Evolutionary conservation across 768 basidiomycete genomes (phyloP), one percentile per base, ranked within the genome.

Genomic region (Boletus barrowsii): DNA sequence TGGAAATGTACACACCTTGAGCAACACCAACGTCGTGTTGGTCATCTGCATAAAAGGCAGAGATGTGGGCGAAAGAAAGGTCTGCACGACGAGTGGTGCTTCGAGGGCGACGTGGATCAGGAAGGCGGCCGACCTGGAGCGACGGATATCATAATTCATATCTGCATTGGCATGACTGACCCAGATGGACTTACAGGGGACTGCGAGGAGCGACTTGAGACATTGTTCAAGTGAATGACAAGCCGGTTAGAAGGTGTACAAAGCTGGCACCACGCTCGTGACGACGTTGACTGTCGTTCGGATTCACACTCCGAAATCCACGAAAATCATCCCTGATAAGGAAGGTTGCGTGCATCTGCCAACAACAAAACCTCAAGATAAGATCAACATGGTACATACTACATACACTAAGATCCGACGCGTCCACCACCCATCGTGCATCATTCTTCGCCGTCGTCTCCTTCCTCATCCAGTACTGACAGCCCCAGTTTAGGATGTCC

Each of bases 21-120:
- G 70, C 9, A 93, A 58, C 3, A 90, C 82, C 9, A 92, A 47
- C 0, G 89, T 82, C 6, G 91, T 93, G 74, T 93, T 93, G 62
- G 86, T 92, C 60, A 91, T 76, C 66, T 90, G 82, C 51, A 92
- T 60, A 68, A 93, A 91, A 0, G 91, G 91, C 18, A 93, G 68
- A 15, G 68, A 74, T 17, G 70, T 62, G 1, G 88, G 84, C 0
- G 83, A 76, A 73, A 81, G 82, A 17, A 92, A 70, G 7, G 90
- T 88, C 67, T 92, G 90, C 32, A 93, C 69, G 4, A 84, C 89
- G 20, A 93, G 66, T 0, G 91, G 91, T 6, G 82, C 78, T 67
- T 93, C 91, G 52, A 92, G 74, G 6, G 86, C 88, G 61, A 90
- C 81, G 62, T 93, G 91, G 29, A 93, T 71, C 37, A 93, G 75